phyloP scores from a whole-genome alignment of 2,329 filamentous ascomycete species.

The Sarocladiaceae sp. region DNA sequence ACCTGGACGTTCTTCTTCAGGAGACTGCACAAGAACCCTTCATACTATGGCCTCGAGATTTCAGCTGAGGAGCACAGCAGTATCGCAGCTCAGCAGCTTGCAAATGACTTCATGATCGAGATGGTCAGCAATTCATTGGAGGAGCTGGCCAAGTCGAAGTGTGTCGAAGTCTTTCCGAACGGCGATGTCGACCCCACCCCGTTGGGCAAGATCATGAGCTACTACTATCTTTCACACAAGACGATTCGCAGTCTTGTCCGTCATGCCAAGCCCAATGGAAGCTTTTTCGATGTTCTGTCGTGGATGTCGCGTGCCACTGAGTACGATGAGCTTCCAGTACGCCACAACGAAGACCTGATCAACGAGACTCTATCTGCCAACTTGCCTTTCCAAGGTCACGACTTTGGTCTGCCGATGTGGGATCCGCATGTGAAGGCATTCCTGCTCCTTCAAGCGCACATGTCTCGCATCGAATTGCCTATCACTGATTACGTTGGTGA shows the following conservation, averaged over 20 bases:
- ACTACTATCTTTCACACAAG: constrained; percentile 96
- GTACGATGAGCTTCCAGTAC: constrained; percentile 95
- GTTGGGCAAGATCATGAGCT: constrained; percentile 97
- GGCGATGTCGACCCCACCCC: constrained; percentile 88
- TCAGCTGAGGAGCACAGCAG: constrained; percentile 89
- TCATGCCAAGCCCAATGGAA: constrained; percentile 69
- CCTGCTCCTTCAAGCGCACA: constrained; percentile 88
- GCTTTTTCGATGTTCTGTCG: constrained; percentile 75
- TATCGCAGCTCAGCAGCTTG: constrained; percentile 76
- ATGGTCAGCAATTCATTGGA: constrained; percentile 83
- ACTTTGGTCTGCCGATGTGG: constrained; percentile 85
- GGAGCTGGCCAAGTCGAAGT: constrained; percentile 80
- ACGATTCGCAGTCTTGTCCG: constrained; percentile 83
- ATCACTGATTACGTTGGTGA: constrained; percentile 98
- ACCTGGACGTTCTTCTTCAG: constrained; percentile 99
- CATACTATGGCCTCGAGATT: constrained; percentile 94
- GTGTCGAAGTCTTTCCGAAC: constrained; percentile 77
- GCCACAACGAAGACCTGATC: constrained; percentile 97
- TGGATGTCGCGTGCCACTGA: constrained; percentile 95
- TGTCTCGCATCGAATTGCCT: constrained; percentile 86
- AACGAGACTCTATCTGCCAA: constrained; percentile 85
- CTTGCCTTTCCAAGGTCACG: constrained; percentile 58
- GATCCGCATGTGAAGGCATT: constrained; percentile 98
- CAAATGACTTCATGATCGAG: constrained; percentile 91
- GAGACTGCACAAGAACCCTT: constrained; percentile 93